These are phyloP conservation scores for Sesbania bispinosa DNA, from an alignment of 306 rosid species.

Conservation along the genomic window DNA sequence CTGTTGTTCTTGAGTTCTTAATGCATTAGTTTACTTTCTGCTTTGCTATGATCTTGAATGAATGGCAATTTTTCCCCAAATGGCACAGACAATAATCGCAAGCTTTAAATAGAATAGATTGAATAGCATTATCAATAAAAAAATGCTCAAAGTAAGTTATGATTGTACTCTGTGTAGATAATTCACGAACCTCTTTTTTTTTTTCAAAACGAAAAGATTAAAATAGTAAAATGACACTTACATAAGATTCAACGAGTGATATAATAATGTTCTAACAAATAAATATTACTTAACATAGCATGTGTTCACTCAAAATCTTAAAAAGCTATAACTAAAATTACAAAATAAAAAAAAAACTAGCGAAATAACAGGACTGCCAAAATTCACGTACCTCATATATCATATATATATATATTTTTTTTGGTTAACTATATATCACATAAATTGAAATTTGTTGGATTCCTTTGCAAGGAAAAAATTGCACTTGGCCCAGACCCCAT, in stretches of 20 bases:
- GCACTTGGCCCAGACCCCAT: neutral
- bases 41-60: neutral
- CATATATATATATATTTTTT: no score
- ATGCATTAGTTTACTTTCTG: neutral
- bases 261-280: no score
- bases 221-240: no score
- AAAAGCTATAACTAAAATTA: no score
- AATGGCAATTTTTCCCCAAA: neutral
- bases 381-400: slow-evolving; percentile 10
- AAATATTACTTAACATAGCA: no score
- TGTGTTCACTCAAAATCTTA: no score
- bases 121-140: neutral
- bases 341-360: no score
- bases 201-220: no score
- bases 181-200: no score
- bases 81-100: neutral
- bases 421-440: neutral
- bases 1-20: no score
- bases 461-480: slow-evolving; percentile 1
- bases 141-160: neutral
- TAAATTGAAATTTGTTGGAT: slow-evolving; percentile 9
- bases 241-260: no score
- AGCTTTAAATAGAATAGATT: neutral
- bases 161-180: neutral
- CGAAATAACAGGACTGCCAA: no score